These are phyloP conservation scores for Penicillium sp. DNA, from an alignment of 2,329 filamentous ascomycete genomes.

Conservation along the genomic window DNA sequence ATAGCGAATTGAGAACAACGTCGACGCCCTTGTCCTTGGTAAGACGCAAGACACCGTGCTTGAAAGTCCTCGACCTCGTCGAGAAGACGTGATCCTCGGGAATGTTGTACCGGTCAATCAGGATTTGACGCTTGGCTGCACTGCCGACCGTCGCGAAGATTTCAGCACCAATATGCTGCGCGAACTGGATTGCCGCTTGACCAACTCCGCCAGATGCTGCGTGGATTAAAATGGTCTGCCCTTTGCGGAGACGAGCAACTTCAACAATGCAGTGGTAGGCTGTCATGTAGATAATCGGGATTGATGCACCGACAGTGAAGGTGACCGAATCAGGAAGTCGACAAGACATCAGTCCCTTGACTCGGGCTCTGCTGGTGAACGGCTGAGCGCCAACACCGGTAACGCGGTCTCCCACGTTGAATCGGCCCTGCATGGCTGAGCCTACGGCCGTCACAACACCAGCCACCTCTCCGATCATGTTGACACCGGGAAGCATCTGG, in stretches of 20 bases:
- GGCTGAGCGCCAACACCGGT: conserved; percentile 2
- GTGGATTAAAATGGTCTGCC: conserved; percentile 30
- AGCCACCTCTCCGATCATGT: neutral
- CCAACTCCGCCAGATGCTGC: conserved; percentile 27
- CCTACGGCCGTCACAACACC: conserved; percentile 4
- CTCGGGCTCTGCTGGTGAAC: conserved; percentile 3
- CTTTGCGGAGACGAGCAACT: conserved; percentile 11
- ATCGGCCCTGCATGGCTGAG: neutral
- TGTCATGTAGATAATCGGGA: conserved; percentile 3
- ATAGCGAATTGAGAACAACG: conserved; percentile 32
- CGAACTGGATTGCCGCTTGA: conserved; percentile 21
- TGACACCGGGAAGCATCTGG: neutral
- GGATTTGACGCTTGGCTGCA: conserved; percentile 21
- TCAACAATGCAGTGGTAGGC: conserved; percentile 4
- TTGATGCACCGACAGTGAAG: conserved; percentile 1
- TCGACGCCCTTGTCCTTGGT: conserved; percentile 30
- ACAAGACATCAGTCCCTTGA: conserved; percentile 5
- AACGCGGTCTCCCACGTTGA: conserved; percentile 5
- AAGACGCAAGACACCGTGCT: conserved; percentile 14
- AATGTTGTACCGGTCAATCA: conserved; percentile 20
- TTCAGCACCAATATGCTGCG: conserved; percentile 17
- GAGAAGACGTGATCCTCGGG: conserved; percentile 28
- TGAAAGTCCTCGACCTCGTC: conserved; percentile 25
- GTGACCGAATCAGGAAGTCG: neutral
- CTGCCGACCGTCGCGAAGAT: conserved; percentile 28